Percentiles rank a stretch among this genome's conserved stretches.
phyloP scores from a whole-genome alignment of 805 yeast species.

The Wickerhamomyces hampshirensis region DNA sequence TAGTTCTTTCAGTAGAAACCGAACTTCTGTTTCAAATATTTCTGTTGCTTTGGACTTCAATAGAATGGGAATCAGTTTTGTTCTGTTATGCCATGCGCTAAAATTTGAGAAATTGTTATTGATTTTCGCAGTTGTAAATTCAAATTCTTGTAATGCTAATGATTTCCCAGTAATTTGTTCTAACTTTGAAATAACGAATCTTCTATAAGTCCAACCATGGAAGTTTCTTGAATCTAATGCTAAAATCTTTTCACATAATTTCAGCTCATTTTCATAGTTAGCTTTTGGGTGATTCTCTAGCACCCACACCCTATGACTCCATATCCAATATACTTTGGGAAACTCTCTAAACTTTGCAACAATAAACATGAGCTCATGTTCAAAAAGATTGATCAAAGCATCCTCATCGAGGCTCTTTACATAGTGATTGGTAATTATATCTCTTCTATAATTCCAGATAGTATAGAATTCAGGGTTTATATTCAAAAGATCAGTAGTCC shows the following conservation, averaged over 20 bases:
- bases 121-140: slow-evolving; percentile 73
- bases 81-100: slow-evolving; percentile 93
- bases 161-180: slow-evolving; percentile 25
- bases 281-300: slow-evolving; percentile 47
- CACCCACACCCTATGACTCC: slow-evolving; percentile 91
- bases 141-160: slow-evolving; percentile 51
- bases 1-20: slow-evolving; percentile 53
- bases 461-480: slow-evolving; percentile 86
- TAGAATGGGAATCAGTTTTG: slow-evolving; percentile 57
- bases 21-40: slow-evolving; percentile 26
- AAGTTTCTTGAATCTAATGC: slow-evolving; percentile 76
- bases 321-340: slow-evolving; percentile 96
- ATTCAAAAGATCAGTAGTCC: slow-evolving; percentile 53
- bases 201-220: slow-evolving; percentile 94
- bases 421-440: slow-evolving; percentile 39
- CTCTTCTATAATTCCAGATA: slow-evolving; percentile 85
- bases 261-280: slow-evolving; percentile 69
- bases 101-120: slow-evolving; percentile 84
- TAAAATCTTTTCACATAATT: slow-evolving; percentile 62
- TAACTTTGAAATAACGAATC: slow-evolving; percentile 52
- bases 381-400: slow-evolving; percentile 32
- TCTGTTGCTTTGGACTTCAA: slow-evolving; percentile 26
- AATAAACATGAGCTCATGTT: slow-evolving; percentile 57
- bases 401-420: slow-evolving; percentile 13
- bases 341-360: slow-evolving; percentile 51